Percentiles rank a stretch among this genome's conserved stretches.
Evolutionary conservation across 2,329 filamentous ascomycete genomes (phyloP).

Genomic region (Huntiella moniliformis): DNA sequence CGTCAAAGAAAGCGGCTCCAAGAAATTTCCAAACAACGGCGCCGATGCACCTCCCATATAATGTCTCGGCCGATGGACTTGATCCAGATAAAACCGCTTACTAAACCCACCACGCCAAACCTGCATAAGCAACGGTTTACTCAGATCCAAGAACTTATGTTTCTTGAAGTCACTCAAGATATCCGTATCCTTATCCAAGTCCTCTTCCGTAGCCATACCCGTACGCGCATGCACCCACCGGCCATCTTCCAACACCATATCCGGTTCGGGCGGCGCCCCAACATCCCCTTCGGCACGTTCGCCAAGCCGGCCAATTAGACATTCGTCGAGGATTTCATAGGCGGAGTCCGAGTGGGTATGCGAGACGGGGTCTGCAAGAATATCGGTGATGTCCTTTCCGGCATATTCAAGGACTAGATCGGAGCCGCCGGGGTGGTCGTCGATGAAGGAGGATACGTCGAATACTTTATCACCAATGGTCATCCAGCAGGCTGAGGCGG

Average conservation of each 20-base stretch:
- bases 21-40: conserved; percentile 88
- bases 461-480: conserved; percentile 80
- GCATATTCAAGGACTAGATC: conserved; percentile 80
- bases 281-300: conserved; percentile 15
- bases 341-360: conserved; percentile 68
- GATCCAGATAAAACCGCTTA: conserved; percentile 93
- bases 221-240: conserved; percentile 41
- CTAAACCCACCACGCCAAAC: conserved; percentile 74
- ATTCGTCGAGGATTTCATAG: conserved; percentile 30
- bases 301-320: conserved; percentile 11
- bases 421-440: conserved; percentile 76
- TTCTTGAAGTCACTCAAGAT: conserved; percentile 55
- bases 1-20: conserved; percentile 93
- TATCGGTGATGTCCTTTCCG: conserved; percentile 36
- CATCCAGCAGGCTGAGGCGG: conserved; percentile 74
- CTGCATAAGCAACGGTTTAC: conserved; percentile 66
- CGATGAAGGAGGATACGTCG: conserved; percentile 81
- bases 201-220: conserved; percentile 76
- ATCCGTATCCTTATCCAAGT: conserved; percentile 76
- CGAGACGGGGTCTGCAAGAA: conserved; percentile 40
- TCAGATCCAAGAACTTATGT: conserved; percentile 87
- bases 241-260: conserved; percentile 14
- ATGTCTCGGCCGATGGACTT: conserved; percentile 87
- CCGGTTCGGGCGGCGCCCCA: conserved; percentile 18
- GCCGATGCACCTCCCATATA: conserved; percentile 88